Evolutionary conservation across 768 basidiomycete species (phyloP).

Genomic region (Trametes sanguinea): DNA sequence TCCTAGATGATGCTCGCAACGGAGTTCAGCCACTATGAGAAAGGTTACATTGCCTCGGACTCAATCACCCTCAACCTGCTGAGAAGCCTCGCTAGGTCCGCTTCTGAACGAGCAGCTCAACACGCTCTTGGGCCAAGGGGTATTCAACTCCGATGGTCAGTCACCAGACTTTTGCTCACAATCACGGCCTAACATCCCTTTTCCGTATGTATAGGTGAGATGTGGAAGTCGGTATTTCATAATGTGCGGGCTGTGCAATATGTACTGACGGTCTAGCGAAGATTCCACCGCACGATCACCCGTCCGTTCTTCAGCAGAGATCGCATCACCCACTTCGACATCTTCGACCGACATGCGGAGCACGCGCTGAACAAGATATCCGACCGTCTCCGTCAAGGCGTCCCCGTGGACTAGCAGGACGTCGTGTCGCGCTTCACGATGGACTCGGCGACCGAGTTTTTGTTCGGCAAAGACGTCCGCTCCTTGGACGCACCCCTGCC

Average conservation of each 20-base stretch:
- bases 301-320: conserved; percentile 62
- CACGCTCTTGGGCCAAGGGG: conserved; percentile 54
- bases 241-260: not conserved
- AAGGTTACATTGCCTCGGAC: conserved; percentile 32
- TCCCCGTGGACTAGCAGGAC: conserved; percentile 48
- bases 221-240: conserved; percentile 57
- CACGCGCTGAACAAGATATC: conserved; percentile 46
- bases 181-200: not conserved
- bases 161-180: not conserved
- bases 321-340: conserved; percentile 30
- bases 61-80: conserved; percentile 25
- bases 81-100: conserved; percentile 21
- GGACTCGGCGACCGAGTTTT: conserved; percentile 36
- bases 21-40: conserved; percentile 45
- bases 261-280: not conserved
- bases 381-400: conserved; percentile 44
- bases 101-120: conserved; percentile 25
- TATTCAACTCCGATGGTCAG: conserved; percentile 59
- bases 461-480: conserved; percentile 33
- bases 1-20: conserved; percentile 46
- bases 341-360: conserved; percentile 26
- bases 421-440: conserved; percentile 31
- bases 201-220: conserved; percentile 45
- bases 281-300: conserved; percentile 67
- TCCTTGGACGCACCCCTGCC: conserved; percentile 28